Conservation (phyloP, 441 rosid genomes). For the Erodium trifolium region DNA sequence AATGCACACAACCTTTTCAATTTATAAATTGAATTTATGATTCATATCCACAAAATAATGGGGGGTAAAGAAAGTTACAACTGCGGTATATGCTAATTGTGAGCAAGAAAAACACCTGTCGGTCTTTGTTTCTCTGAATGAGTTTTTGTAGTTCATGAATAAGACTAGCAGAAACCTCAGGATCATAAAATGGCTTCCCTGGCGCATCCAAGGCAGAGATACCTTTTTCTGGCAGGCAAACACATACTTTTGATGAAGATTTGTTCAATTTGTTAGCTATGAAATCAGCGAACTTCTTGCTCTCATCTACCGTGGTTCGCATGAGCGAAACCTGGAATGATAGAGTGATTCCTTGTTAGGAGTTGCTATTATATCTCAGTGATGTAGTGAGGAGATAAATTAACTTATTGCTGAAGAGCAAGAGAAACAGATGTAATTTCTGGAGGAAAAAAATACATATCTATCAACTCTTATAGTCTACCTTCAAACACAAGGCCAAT, state of each 20-base stretch:
- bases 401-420: background rate
- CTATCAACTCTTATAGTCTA: background rate
- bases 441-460: background rate
- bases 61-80: background rate
- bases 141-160: conserved; percentile 50
- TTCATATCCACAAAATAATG: conserved; percentile 7
- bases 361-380: background rate
- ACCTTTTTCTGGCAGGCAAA: conserved; percentile 77
- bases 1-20: conserved; percentile 18
- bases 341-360: conserved; percentile 9
- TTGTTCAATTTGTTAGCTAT: conserved; percentile 73
- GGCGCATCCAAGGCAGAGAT: conserved; percentile 79
- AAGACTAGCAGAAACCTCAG: conserved; percentile 59
- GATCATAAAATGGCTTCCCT: conserved; percentile 72
- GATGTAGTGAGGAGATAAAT: background rate
- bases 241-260: conserved; percentile 48
- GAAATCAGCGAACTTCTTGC: conserved; percentile 59
- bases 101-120: conserved; percentile 42
- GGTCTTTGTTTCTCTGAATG: conserved; percentile 48
- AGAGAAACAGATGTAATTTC: background rate
- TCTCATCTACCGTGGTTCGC: conserved; percentile 77
- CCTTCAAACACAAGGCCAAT: background rate
- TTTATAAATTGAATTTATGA: conserved; percentile 17
- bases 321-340: conserved; percentile 62
- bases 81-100: conserved; percentile 7